Base-by-base conservation (phyloP, 495 filamentous ascomycete species). In the Sphaerosporella brunnea region DNA sequence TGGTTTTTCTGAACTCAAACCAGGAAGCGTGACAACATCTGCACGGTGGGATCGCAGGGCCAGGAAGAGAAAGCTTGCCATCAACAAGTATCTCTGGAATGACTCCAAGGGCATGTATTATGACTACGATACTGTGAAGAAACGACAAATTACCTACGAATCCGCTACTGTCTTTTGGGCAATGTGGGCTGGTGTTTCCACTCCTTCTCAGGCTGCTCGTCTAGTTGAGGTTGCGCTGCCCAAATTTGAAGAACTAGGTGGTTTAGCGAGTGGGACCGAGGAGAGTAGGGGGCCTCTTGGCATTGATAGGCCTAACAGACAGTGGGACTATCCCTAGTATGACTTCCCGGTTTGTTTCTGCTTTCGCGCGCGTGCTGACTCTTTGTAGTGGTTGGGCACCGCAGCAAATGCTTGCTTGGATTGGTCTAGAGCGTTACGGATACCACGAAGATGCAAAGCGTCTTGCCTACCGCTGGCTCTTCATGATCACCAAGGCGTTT, bases 401-500 rank as follows among this genome's bases (percentile, higher is more conserved):
- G 8, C 90, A 97, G 69, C 90, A 97, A 67, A 95, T 97, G 66
- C 75, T 97, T 25, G 90, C 90, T 1, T 96, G 92, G 90, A 84
- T 79, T 0, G 92, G 84, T 4, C 69, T 97, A 25, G 70, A 82
- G 60, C 77, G 84, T 13, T 97, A 95, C 57, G 84, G 87, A 16
- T 96, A 90, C 56, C 72, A 82, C 34, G 79, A 85, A 21, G 87
- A 93, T 34, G 86, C 83, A 0, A 79, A 93, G 64, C 69, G 86
- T 19, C 64, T 97, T 32, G 79, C 82, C 0, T 96, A 96, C 64
- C 84, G 84, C 61, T 97, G 90, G 90, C 66, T 93, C 19, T 92
- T 84, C 63, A 96, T 95, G 88, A 81, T 93, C 54, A 93, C 82
- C 25, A 93, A 90, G 63, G 83, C 86, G 0, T 97, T 96, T 65